phyloP scores from a whole-genome alignment of 139 green algal genomes.

The Chlorella sp. region DNA sequence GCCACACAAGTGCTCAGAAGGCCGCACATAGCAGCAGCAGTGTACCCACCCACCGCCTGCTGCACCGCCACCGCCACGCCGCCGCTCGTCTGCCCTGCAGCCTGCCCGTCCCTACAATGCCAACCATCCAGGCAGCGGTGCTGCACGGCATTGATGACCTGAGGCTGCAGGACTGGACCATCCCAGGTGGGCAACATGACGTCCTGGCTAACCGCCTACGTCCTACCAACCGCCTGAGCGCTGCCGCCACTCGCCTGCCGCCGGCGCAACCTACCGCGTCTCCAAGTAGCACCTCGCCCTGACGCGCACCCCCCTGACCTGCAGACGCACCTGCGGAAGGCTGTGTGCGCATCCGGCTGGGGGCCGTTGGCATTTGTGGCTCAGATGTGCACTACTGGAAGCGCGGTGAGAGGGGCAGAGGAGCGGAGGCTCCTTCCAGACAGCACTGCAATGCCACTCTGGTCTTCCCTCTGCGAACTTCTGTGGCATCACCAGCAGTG shows the following conservation, averaged over 20 bases:
- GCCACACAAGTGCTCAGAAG: too few relatives aligned
- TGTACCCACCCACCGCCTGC: too few relatives aligned
- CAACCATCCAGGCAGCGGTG: slow-evolving; percentile 25
- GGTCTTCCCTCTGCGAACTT: too few relatives aligned
- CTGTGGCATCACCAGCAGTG: too few relatives aligned
- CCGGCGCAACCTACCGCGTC: background rate
- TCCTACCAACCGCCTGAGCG: background rate
- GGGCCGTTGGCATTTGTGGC: slow-evolving; percentile 57
- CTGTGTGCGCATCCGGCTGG: slow-evolving; percentile 12
- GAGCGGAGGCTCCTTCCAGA: too few relatives aligned
- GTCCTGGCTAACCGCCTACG: background rate
- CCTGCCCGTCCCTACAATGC: too few relatives aligned
- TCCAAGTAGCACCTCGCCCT: too few relatives aligned
- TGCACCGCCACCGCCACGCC: too few relatives aligned
- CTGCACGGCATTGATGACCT: slow-evolving; percentile 52
- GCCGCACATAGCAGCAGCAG: too few relatives aligned
- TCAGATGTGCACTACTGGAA: slow-evolving; percentile 55
- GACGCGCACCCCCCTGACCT: background rate
- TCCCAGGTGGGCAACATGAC: slow-evolving; percentile 25
- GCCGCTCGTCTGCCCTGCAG: too few relatives aligned
- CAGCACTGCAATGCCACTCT: too few relatives aligned
- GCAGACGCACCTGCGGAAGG: background rate
- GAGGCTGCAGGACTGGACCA: slow-evolving; percentile 26
- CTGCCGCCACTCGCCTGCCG: background rate
- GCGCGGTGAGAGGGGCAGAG: slow-evolving; percentile 23